Evolutionary conservation across 2,329 filamentous ascomycete genomes (phyloP), one percentile per base, ranked within the genome.

Genomic region (Ramularia endophylla): DNA sequence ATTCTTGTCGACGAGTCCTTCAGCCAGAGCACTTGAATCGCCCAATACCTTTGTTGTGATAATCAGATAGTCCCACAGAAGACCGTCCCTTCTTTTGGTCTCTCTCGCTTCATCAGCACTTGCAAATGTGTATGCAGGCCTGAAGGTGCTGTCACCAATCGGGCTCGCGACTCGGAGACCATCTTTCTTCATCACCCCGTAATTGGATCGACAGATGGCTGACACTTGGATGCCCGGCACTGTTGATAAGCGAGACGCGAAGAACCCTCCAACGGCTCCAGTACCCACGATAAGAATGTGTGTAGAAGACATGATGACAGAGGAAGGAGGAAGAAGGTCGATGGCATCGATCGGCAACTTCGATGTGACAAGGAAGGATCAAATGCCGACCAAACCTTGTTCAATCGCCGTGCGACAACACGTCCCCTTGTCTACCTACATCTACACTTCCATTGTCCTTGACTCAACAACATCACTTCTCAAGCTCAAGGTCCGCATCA

Each of bases 181-280:
- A 16, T 71, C 64, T 8, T 66, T 61, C 37, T 72, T 71, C 33
- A 87, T 78, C 25, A 74, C 75, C 13, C 68, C 62, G 68, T 84
- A 87, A 66, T 87, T 87, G 27, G 82, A 86, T 36, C 83, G 77
- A 48, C 82, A 85, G 40, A 85, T 78, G 35, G 85, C 76, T 5
- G 83, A 86, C 32, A 84, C 78, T 44, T 74, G 67, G 30, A 80
- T 66, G 40, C 74, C 70, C 1, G 54, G 50, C 13, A 48, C 51
- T 28, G 43, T 69, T 52, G 83, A 78, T 13, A 85, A 70, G 16
- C 81, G 71, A 5, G 81, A 83, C 31, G 78, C 81, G 54, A 84
- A 85, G 65, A 85, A 85, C 41, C 79, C 82, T 38, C 81, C 81
- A 25, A 85, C 78, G 45, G 81, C 81, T 49, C 81, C 81, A 17